phyloP scores from a whole-genome alignment of 345 rosid species.

The Lepidium didymum region DNA sequence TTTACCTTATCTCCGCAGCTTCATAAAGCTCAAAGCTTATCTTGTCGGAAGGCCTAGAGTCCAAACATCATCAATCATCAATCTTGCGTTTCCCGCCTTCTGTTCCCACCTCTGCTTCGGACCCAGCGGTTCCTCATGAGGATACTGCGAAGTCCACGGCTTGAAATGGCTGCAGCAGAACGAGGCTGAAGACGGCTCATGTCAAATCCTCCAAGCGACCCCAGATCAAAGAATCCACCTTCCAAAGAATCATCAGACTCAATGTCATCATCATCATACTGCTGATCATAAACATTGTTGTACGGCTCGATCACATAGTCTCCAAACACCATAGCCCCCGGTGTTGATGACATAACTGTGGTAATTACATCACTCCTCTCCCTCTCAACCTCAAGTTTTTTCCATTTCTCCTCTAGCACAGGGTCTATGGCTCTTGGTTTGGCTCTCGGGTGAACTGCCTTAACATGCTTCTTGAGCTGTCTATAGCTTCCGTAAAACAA shows the following conservation, averaged over 20 bases:
- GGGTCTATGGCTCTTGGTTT: constrained; percentile 83
- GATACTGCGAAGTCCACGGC: constrained; percentile 31
- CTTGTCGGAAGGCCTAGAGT: background rate
- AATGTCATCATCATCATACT: constrained; percentile 25
- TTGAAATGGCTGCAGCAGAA: constrained; percentile 23
- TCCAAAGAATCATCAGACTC: constrained; percentile 53
- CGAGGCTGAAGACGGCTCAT: constrained; percentile 28
- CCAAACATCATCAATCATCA: background rate
- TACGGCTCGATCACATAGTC: constrained; percentile 86
- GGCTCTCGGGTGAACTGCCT: constrained; percentile 60
- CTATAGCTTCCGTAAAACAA: constrained; percentile 53
- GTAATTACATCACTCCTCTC: constrained; percentile 70
- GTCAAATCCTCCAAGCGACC: constrained; percentile 29
- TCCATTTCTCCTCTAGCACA: constrained; percentile 64
- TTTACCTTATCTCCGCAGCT: background rate
- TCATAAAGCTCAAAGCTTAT: background rate
- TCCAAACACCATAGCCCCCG: constrained; percentile 72
- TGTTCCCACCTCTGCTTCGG: constrained; percentile 30
- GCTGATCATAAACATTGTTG: constrained; percentile 21
- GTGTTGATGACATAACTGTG: constrained; percentile 59
- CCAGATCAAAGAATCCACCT: constrained; percentile 37
- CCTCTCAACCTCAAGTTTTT: constrained; percentile 57
- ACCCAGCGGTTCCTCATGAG: constrained; percentile 37
- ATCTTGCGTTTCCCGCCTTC: constrained; percentile 20
- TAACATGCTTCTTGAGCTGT: constrained; percentile 72